Percentiles rank a stretch among this genome's conserved stretches.
phyloP scores from a whole-genome alignment of 2,329 filamentous ascomycete genomes.

The Stagonosporopsis chrysanthemi region DNA sequence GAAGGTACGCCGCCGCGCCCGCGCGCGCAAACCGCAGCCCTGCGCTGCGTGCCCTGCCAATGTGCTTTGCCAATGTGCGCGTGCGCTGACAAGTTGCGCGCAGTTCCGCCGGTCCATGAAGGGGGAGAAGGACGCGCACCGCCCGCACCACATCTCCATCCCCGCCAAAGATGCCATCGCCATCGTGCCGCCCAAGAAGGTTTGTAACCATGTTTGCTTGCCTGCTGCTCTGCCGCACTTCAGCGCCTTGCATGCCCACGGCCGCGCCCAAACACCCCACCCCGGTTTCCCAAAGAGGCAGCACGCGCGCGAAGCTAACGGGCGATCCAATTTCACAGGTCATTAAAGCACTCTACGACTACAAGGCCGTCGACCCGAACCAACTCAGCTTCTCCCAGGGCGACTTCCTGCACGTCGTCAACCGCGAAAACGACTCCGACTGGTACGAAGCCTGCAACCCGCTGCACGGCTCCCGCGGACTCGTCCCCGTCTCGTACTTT shows the following conservation, averaged over 20 bases:
- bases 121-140: conserved; percentile 76
- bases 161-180: conserved; percentile 85
- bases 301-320: conserved; percentile 37
- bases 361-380: conserved; percentile 78
- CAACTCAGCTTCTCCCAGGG: conserved; percentile 86
- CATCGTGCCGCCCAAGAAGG: conserved; percentile 93
- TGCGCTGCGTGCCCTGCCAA: not conserved
- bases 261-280: conserved; percentile 8
- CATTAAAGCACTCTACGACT: conserved; percentile 96
- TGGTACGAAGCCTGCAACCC: conserved; percentile 99
- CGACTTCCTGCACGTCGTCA: conserved; percentile 98
- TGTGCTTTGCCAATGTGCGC: too few species aligned
- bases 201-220: conserved; percentile 49
- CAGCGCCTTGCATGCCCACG: conserved; percentile 3
- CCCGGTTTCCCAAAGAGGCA: conserved; percentile 22
- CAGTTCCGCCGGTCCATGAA: conserved; percentile 85
- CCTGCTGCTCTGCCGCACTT: conserved; percentile 4
- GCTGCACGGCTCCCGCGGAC: conserved; percentile 82
- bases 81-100: conserved; percentile 32
- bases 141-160: conserved; percentile 76
- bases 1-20: conserved; percentile 28
- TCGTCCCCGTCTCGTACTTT: conserved; percentile 94
- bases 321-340: conserved; percentile 66
- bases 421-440: conserved; percentile 89
- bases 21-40: conserved; percentile 26